Base-by-base conservation (phyloP, 2,329 filamentous ascomycete species). In the Ceratocystis huliohia region DNA sequence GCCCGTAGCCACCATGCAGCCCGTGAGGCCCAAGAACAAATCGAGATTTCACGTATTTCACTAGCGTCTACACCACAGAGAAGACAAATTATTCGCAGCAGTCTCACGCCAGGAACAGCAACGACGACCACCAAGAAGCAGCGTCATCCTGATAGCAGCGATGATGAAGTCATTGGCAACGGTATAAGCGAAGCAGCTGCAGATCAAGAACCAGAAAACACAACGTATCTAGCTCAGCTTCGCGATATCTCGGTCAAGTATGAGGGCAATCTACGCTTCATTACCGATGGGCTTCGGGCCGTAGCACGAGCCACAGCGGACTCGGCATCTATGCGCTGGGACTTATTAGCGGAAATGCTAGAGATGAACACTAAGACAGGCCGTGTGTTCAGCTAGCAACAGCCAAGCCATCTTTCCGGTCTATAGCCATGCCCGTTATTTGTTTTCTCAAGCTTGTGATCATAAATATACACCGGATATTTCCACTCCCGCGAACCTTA, bases 261-360 rank as follows among this genome's bases (percentile, higher is more conserved):
- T 71, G 82, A 87, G 66, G 80, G 81, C 56, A 78, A 88, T 61
- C 72, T 91, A 33, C 78, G 81, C 0, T 96, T 96, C 73, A 80
- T 94, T 15, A 81, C 81, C 1, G 84, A 86, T 63, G 91, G 89
- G 0, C 73, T 96, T 69, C 83, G 87, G 65, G 87, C 88, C 8
- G 84, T 94, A 8, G 86, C 89, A 63, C 82, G 91, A 70, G 88
- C 87, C 44, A 87, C 88, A 61, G 84, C 84, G 33, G 85, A 89
- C 65, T 73, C 75, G 15, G 77, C 78, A 50, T 75, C 80, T 72
- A 72, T 82, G 41, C 84, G 86, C 73, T 93, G 91, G 88, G 89
- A 94, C 74, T 84, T 88, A 68, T 74, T 96, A 68, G 90, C 88
- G 0, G 90, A 96, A 74, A 88, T 88, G 78, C 75, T 96, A 57